Base-by-base conservation (phyloP, 2,329 filamentous ascomycete species). In the Metarhizium robertsii region DNA sequence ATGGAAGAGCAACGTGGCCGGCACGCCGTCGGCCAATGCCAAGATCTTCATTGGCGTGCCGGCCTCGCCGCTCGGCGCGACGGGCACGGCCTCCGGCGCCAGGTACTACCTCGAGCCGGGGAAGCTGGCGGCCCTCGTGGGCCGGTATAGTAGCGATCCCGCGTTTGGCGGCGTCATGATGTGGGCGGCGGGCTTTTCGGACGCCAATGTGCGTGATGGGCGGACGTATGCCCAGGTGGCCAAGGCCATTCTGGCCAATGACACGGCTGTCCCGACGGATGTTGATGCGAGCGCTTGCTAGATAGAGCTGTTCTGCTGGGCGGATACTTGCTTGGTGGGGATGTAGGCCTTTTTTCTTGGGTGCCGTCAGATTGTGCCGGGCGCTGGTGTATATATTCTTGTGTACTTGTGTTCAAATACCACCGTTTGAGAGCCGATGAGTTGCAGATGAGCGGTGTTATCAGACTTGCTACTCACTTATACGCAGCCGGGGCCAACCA, bases 171-270 rank as follows among this genome's bases (percentile, higher is more conserved):
- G 70, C 25, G 60, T 72, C 55, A 72, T 72, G 72, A 69, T 73
- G 67, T 75, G 72, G 71, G 65, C 66, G 29, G 72, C 72, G 8
- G 71, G 69, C 1, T 74, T 71, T 56, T 73, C 70, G 1, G 72
- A 75, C 60, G 64, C 53, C 18, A 62, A 63, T 40, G 60, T 61
- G 40, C 60, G 55, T 53, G 65, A 72, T 56, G 69, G 69, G 3
- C 73, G 71, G 62, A 75, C 64, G 16, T 75, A 72, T 55, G 71
- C 70, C n/a, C 71, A 75, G 59, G 56, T 71, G 56, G 69, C 65
- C 2, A 68, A 72, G 61, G 63, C 59, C 5, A 73, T 75, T 53
- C 60, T 74, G 46, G 56, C 36, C n/a, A 52, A 50, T 38, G 56
- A 52, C 34, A n/a, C 40, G 25, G 25, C 25, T 6, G 25, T 4